A percentile compares a stretch with the other conserved stretches of the same genome.
Conservation (phyloP, 345 rosid species). For the Eucalyptus sideroxylon region DNA sequence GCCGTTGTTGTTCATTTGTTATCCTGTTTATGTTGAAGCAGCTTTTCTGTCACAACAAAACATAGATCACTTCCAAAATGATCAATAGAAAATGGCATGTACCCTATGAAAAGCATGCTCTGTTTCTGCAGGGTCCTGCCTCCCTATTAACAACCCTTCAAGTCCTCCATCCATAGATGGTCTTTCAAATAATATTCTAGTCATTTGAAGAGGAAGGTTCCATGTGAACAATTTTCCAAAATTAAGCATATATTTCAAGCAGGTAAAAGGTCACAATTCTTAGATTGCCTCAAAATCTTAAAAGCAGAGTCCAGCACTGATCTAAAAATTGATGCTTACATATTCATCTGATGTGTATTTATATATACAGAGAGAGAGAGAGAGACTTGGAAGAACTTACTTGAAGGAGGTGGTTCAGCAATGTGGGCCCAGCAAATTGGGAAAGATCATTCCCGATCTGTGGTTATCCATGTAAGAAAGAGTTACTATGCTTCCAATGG, state of each 20-base stretch:
- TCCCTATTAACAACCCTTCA: not conserved
- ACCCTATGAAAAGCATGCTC: not conserved
- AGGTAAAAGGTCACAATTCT: not conserved
- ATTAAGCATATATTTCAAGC: not conserved
- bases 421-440: conserved; percentile 76
- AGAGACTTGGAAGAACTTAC: conserved; percentile 16
- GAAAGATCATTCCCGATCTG: conserved; percentile 78
- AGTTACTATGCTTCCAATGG: conserved; percentile 1
- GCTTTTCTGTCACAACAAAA: not conserved
- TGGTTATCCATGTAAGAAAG: conserved; percentile 10
- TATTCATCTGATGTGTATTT: not conserved
- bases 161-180: not conserved
- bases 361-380: not conserved
- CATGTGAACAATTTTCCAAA: not conserved
- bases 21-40: not conserved
- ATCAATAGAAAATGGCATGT: not conserved
- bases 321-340: not conserved
- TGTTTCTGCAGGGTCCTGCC: not conserved
- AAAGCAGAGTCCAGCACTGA: not conserved
- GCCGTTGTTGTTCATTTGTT: not conserved
- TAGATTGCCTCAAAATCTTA: not conserved
- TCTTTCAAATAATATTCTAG: not conserved
- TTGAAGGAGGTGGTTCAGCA: conserved; percentile 69
- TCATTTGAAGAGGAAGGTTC: not conserved
- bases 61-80: not conserved